Evolutionary conservation across 208 protist species (phyloP), one percentile per base, ranked within the genome.

Genomic region (Crithidia thermophila): DNA sequence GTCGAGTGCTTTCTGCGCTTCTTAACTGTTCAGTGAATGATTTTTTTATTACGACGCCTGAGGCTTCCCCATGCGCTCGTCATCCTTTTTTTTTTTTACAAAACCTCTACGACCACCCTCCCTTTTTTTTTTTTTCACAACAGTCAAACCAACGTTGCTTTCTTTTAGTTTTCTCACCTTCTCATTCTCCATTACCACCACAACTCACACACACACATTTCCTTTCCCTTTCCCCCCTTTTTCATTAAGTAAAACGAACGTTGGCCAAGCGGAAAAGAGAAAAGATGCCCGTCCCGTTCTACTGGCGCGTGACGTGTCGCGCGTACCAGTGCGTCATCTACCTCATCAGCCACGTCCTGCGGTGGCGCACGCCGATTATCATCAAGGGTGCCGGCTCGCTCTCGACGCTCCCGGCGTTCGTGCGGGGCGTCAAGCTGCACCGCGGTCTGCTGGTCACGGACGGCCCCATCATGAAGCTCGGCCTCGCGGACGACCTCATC

Each of bases 361-460:
- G 73, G 9, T 84, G 72, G 72, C 71, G 59, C 11, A 58, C 61
- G 10, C 79, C 79, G n/a, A 18, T 58, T 27, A 37, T 86, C 23
- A 61, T 80, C 34, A 72, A 75, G 55, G 79, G 83, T 18, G 43
- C 62, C 18, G 70, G 56, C 27, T 64, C 79, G n/a, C 33, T 84
- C 25, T 45, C 47, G 27, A 46, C 65, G 13, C 45, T 89, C 28
- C 83, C 83, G 2, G 51, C 34, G 16, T 66, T 89, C 11, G 42
- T 89, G 23, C 52, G 63, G 4, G 57, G 70, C 23, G 74, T 75
- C 37, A 69, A 67, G n/a, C 74, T 85, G 42, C 59, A 42, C 23
- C 60, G 66, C 23, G 71, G 79, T 4, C 59, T 91, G n/a, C 50
- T 91, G 11, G 72, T 88, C 49, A 85, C 82, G 21, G 85, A 91